Conservation (phyloP, 75 land plant genomes). For the Pinus tabuliformis region DNA sequence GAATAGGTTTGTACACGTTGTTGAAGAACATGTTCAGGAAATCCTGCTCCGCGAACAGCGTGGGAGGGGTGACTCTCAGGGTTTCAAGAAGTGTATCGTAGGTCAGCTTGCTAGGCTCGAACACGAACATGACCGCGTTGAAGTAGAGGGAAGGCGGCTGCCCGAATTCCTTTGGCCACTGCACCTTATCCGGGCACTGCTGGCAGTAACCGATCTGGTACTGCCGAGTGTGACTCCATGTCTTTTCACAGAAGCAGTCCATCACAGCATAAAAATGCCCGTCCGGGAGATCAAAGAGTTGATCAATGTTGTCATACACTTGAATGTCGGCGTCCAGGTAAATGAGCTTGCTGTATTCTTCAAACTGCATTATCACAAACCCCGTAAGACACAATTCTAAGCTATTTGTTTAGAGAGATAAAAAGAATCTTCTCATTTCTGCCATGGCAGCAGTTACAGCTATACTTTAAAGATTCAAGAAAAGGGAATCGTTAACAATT, state of each 20-base stretch:
- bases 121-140: conserved; percentile 69
- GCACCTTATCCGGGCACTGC: conserved; percentile 43
- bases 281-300: conserved; percentile 10
- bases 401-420: too few species aligned
- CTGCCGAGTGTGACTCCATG: neutral
- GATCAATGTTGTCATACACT: conserved; percentile 14
- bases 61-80: conserved; percentile 39
- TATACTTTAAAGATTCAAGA: too few species aligned
- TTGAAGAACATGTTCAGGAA: conserved; percentile 62
- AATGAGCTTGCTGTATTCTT: conserved; percentile 9
- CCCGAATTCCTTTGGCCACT: conserved; percentile 34
- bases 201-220: conserved; percentile 7
- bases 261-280: conserved; percentile 10
- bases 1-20: conserved; percentile 41
- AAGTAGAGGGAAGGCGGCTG: conserved; percentile 42
- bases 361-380: too few species aligned
- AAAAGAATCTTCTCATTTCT: too few species aligned
- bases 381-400: too few species aligned
- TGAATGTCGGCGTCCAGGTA: conserved; percentile 16
- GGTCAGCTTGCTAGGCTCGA: conserved; percentile 38
- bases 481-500: too few species aligned
- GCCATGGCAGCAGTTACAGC: too few species aligned
- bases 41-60: conserved; percentile 65
- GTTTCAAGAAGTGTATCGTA: conserved; percentile 26
- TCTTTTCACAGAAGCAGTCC: conserved; percentile 19